Evolutionary conservation across 164 flowering plant genomes (phyloP).

Genomic region (Sedum album): DNA sequence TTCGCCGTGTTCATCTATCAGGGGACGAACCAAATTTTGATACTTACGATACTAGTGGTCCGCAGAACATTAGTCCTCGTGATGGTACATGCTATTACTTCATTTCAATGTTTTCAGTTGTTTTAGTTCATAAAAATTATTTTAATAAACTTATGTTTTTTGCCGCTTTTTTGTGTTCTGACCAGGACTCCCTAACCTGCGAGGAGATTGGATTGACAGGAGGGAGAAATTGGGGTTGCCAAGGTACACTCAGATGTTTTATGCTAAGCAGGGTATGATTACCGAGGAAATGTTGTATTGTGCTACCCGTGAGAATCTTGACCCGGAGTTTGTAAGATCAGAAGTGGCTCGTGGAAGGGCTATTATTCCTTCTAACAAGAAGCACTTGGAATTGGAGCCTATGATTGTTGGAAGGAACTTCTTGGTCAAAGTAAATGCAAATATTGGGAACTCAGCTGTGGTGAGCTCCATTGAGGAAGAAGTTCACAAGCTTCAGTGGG

Average conservation of each 20-base stretch:
- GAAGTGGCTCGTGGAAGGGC: slow-evolving; percentile 99
- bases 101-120: no score
- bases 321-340: slow-evolving; percentile 92
- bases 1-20: slow-evolving; percentile 72
- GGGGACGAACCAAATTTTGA: slow-evolving; percentile 84
- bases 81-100: slow-evolving; percentile 51
- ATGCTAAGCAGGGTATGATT: slow-evolving; percentile 89
- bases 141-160: slow-evolving; percentile 62
- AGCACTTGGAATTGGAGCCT: slow-evolving; percentile 93
- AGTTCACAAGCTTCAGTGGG: slow-evolving; percentile 99
- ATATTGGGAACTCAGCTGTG: slow-evolving; percentile 97
- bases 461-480: slow-evolving; percentile 98
- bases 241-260: slow-evolving; percentile 92
- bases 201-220: slow-evolving; percentile 81
- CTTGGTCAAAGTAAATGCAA: slow-evolving; percentile 96
- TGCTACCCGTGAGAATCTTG: slow-evolving; percentile 92
- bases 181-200: slow-evolving; percentile 81
- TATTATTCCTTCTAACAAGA: slow-evolving; percentile 97
- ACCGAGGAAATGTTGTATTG: slow-evolving; percentile 96
- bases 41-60: slow-evolving; percentile 95
- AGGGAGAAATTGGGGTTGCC: slow-evolving; percentile 69
- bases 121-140: no score
- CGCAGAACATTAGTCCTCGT: slow-evolving; percentile 70
- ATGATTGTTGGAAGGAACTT: slow-evolving; percentile 96
- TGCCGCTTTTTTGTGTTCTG: not conserved